Base-by-base conservation (phyloP, 1,139 yeast genomes). In the Scheffersomyces stambukii region DNA sequence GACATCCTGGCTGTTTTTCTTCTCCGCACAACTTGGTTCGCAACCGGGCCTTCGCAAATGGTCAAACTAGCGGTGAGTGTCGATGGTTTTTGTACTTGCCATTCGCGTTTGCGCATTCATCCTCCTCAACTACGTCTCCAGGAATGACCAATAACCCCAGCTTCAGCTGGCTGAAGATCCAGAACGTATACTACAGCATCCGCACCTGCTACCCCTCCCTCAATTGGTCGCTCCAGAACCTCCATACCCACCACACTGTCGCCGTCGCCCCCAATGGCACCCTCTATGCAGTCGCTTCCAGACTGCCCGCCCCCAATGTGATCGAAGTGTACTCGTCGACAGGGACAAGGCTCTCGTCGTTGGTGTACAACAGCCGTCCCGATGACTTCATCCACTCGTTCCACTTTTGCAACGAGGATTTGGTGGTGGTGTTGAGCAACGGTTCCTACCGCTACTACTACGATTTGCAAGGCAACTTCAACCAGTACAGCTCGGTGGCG, bases 381-480 rank as follows among this genome's bases (percentile, higher is more conserved):
- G 73, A 77, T 1, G 70, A 72, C 6, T 73, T 84, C 29, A 61
- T 74, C 1, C 72, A 74, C 7, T 67, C 81, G 13, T 78, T 77
- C 23, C 76, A 77, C 16, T 67, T 66, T 39, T 16, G 16, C 7
- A 74, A 32, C 35, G 94, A 84, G 40, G 67, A 73, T 31, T 61
- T 88, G 32, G 56, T 81, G 12, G 73, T 86, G 7, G 72, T 85
- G 1, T 55, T 82, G 17, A 70, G 67, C 21, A 66, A 67, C 33
- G 70, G 86, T 2, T 62, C 64, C 20, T 74, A 73, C 23, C 60
- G 96, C 36, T 60, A 70, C 28, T 89, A 88, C 48, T 57, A 70
- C 27, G 89, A 84, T 42, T 76, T 83, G 38, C 74, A 74, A 19
- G 85, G 86, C 4, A 76, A 73, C 31, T 78, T 79, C 45, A 66